A percentile compares a stretch with the other conserved stretches of the same genome.
phyloP scores from a whole-genome alignment of 2,329 filamentous ascomycete species.

The Venturia nashicola region DNA sequence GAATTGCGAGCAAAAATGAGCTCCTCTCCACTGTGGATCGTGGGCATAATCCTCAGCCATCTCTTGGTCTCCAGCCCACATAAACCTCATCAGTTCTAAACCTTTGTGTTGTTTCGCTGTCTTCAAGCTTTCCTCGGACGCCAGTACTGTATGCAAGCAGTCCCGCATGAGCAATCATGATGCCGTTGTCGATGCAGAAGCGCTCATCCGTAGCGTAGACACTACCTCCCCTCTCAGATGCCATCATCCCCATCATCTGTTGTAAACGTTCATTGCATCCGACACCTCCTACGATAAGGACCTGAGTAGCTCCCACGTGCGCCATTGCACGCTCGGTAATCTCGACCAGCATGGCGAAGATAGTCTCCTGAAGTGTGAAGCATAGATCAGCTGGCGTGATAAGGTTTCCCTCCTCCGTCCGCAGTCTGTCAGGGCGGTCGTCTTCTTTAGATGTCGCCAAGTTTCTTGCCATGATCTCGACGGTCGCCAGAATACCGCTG shows the following conservation, averaged over 20 bases:
- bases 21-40: neutral
- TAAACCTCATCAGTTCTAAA: constrained; percentile 39
- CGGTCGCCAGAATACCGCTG: constrained; percentile 74
- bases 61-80: constrained; percentile 33
- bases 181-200: constrained; percentile 98
- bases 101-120: constrained; percentile 28
- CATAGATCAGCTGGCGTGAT: constrained; percentile 79
- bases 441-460: constrained; percentile 35
- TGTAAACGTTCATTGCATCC: constrained; percentile 91
- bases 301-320: constrained; percentile 81
- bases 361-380: constrained; percentile 89
- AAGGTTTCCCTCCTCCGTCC: constrained; percentile 37
- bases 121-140: constrained; percentile 8
- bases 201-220: constrained; percentile 94
- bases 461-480: constrained; percentile 66
- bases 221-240: constrained; percentile 70
- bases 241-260: constrained; percentile 98
- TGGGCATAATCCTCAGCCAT: constrained; percentile 4
- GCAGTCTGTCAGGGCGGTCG: constrained; percentile 17
- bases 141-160: constrained; percentile 74
- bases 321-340: constrained; percentile 98
- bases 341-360: constrained; percentile 95
- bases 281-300: constrained; percentile 89
- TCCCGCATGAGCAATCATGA: constrained; percentile 98
- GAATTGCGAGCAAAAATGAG: no score